These are phyloP conservation scores for Trametes coccinea DNA, from an alignment of 768 basidiomycete species.

Conservation along the genomic window DNA sequence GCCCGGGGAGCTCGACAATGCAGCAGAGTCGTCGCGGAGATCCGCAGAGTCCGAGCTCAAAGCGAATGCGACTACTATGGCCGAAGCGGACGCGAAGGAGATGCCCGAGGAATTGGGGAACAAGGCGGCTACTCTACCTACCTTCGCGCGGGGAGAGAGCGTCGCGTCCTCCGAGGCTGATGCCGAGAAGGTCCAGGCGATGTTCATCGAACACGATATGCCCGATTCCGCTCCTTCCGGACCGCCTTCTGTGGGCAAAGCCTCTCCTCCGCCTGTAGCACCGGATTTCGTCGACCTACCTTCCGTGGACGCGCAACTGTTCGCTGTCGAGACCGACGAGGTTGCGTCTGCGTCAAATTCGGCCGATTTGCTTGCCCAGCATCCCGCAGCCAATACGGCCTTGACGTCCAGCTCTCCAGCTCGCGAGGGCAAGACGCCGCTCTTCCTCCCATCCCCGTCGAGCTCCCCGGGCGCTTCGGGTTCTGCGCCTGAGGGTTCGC, in stretches of 20 bases:
- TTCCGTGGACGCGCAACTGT: neutral
- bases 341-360: neutral
- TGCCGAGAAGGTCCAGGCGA: constrained; percentile 1
- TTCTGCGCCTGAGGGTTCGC: neutral
- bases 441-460: constrained; percentile 27
- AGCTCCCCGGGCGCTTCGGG: constrained; percentile 9
- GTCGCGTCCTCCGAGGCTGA: constrained; percentile 9
- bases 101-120: neutral
- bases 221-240: constrained; percentile 4
- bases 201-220: neutral
- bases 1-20: too few relatives aligned
- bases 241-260: constrained; percentile 4
- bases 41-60: too few relatives aligned
- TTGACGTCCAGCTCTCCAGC: neutral
- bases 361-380: neutral
- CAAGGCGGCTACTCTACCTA: neutral
- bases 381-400: neutral
- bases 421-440: constrained; percentile 6
- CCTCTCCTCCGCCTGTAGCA: constrained; percentile 1
- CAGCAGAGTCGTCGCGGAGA: too few relatives aligned
- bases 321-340: neutral
- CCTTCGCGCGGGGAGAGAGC: neutral
- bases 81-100: too few relatives aligned
- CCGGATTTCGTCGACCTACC: constrained; percentile 3
- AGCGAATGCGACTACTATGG: too few relatives aligned